Evolutionary conservation across 257 asterid species (phyloP).

Genomic region (Euphrasia confusa): DNA sequence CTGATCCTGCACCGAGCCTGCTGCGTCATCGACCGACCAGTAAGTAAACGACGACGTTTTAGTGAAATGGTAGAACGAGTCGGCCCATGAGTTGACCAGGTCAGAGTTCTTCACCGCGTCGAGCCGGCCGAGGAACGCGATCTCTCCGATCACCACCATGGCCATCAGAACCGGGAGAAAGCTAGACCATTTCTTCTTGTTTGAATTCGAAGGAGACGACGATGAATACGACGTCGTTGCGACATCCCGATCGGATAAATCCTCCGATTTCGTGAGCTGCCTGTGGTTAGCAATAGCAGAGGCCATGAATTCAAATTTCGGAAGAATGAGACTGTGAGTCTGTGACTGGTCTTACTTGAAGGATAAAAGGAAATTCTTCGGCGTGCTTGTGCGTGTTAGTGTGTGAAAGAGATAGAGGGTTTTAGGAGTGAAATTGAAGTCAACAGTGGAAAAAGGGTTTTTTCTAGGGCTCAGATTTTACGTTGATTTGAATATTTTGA

Average conservation of each 20-base stretch:
- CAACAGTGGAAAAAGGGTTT: background rate
- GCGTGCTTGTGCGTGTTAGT: background rate
- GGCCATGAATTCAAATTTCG: slow-evolving; percentile 27
- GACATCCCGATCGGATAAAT: slow-evolving; percentile 28
- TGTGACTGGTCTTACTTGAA: background rate
- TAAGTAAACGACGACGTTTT: slow-evolving; percentile 24
- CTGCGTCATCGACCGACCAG: slow-evolving; percentile 19
- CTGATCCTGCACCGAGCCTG: slow-evolving; percentile 18
- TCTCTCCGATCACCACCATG: slow-evolving; percentile 74
- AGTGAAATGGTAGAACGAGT: slow-evolving; percentile 74
- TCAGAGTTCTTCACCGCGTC: slow-evolving; percentile 76
- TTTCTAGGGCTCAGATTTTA: too few species aligned
- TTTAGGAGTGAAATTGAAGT: slow-evolving; percentile 12
- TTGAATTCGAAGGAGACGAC: slow-evolving; percentile 16
- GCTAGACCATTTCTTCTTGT: slow-evolving; percentile 62
- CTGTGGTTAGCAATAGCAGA: slow-evolving; percentile 37
- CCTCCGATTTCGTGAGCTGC: slow-evolving; percentile 30
- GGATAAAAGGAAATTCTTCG: background rate
- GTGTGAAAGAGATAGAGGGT: slow-evolving; percentile 6
- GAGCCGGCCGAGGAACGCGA: slow-evolving; percentile 69
- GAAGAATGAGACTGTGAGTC: background rate
- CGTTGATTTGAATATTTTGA: too few species aligned
- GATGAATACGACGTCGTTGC: slow-evolving; percentile 40
- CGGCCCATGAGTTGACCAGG: slow-evolving; percentile 54
- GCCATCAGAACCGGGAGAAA: slow-evolving; percentile 59